Conservation (phyloP, 179 eudicot genomes). For the Sideroxylon spinosum region DNA sequence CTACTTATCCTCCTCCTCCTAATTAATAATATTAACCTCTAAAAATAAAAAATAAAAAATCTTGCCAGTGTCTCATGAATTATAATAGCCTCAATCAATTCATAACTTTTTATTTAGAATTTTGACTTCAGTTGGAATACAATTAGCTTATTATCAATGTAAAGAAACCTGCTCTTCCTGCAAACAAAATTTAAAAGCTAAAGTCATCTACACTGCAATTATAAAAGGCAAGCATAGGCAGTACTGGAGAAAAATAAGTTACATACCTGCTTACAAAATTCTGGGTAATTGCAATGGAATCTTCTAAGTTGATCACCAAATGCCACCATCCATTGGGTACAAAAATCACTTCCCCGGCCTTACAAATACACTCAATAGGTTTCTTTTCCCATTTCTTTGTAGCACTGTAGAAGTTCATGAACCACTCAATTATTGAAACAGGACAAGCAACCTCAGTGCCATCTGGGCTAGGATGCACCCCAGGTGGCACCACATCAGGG, state of each 20-base stretch:
- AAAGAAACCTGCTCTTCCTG: background rate
- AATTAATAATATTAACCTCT: too few relatives aligned
- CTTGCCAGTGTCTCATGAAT: background rate
- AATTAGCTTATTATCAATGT: background rate
- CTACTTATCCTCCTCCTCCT: too few relatives aligned
- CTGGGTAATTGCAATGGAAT: conserved; percentile 92
- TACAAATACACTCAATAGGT: conserved; percentile 90
- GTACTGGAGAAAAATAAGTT: background rate
- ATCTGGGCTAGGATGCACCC: conserved; percentile 96
- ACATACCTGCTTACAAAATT: conserved; percentile 94
- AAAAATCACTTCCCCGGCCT: conserved; percentile 89
- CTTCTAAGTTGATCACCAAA: conserved; percentile 90
- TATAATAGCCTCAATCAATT: background rate
- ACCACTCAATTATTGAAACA: conserved; percentile 93
- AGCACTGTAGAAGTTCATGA: conserved; percentile 81
- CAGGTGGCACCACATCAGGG: conserved; percentile 92
- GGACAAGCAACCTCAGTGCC: conserved; percentile 96
- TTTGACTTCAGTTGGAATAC: background rate
- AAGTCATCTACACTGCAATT: background rate
- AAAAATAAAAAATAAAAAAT: background rate
- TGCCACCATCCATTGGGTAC: conserved; percentile 99
- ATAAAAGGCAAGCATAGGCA: background rate
- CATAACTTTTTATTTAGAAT: background rate
- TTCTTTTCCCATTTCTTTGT: conserved; percentile 74
- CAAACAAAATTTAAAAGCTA: background rate